These are phyloP conservation scores for Hansenula anomala DNA, from an alignment of 1,139 yeast genomes.

Conservation along the genomic window DNA sequence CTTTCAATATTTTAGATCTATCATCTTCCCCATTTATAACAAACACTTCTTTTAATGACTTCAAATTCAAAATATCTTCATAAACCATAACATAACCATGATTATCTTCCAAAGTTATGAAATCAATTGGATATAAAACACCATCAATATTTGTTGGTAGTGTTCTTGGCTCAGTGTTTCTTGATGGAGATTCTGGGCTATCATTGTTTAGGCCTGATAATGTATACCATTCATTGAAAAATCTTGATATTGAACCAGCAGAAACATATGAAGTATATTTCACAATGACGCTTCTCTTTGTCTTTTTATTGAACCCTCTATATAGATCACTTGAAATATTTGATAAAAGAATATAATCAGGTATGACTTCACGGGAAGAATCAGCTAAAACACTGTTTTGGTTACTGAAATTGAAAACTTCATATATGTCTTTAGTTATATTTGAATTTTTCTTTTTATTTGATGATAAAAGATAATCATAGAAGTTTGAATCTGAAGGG, in stretches of 20 bases:
- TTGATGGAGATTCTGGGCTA: not conserved
- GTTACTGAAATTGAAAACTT: constrained; percentile 6
- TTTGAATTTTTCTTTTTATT: constrained; percentile 2
- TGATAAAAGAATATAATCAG: constrained; percentile 15
- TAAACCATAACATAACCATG: constrained; percentile 15
- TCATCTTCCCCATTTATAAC: constrained; percentile 7
- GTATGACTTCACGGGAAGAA: constrained; percentile 8
- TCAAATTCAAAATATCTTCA: constrained; percentile 13
- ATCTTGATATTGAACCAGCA: constrained; percentile 15
- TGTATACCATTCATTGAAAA: constrained; percentile 18
- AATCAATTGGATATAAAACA: constrained; percentile 14
- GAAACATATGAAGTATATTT: constrained; percentile 14
- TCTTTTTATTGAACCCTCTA: constrained; percentile 13
- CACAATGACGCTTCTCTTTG: constrained; percentile 13
- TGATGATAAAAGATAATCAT: constrained; percentile 12
- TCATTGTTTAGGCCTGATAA: constrained; percentile 9
- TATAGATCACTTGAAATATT: constrained; percentile 15
- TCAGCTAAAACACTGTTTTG: constrained; percentile 6
- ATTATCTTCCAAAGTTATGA: constrained; percentile 7
- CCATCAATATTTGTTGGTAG: constrained; percentile 13
- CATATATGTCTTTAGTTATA: constrained; percentile 8
- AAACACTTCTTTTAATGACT: constrained; percentile 12
- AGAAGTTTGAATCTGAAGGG: constrained; percentile 6
- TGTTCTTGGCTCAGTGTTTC: constrained; percentile 6
- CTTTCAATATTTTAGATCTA: constrained; percentile 3